Base-by-base conservation (phyloP, 2,329 filamentous ascomycete species). In the Ilyonectria sp. region DNA sequence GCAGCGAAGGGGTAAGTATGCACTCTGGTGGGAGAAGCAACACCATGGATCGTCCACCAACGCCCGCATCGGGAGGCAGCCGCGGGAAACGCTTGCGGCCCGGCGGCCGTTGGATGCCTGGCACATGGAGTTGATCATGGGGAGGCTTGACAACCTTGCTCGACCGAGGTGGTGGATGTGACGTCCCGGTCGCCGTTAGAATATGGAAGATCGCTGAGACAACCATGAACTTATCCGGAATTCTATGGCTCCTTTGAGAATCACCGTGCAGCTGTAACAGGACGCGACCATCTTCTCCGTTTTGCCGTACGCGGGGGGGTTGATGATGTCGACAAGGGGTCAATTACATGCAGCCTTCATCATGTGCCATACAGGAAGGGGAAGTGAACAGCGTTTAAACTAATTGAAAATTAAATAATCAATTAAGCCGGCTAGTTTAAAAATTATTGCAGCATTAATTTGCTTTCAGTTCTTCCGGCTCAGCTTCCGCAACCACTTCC, bases 91-190 rank as follows among this genome's bases (percentile, higher is more conserved):
- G 31, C 33, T 35, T 33, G 43, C 63, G 63, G 63, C 31, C 63
- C 63, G 63, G 29, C 9, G 44, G 33, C 62, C 62, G 62, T 49
- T 55, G 55, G 49, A 56, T 56, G 53, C 49, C 56, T 65, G 63
- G 46, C 63, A 65, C 56, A 65, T 60, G 63, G 56, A 49, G 33
- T 44, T 55, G 63, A 60, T 60, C 56, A 60, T 60, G 56, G 35
- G 33, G 62, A 44, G 29, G 35, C 31, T 21, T 59, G 55, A 26
- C 37, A 53, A 47, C 46, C n/a, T 37, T 19, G 37, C 59, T 65
- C 62, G 55, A n/a, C 62, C 62, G 62, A 40, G 44, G 33, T 50
- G 56, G 62, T 33, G 49, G 62, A 55, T 58, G 54, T 29, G 40
- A 23, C 19, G 56, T 54, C 50, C 55, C 56, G 59, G 56, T 37